A percentile compares a stretch with the other conserved stretches of the same genome.
These are phyloP conservation scores for Ceratocystis cacaofunesta DNA, from an alignment of 2,329 filamentous ascomycete genomes.

Conservation along the genomic window DNA sequence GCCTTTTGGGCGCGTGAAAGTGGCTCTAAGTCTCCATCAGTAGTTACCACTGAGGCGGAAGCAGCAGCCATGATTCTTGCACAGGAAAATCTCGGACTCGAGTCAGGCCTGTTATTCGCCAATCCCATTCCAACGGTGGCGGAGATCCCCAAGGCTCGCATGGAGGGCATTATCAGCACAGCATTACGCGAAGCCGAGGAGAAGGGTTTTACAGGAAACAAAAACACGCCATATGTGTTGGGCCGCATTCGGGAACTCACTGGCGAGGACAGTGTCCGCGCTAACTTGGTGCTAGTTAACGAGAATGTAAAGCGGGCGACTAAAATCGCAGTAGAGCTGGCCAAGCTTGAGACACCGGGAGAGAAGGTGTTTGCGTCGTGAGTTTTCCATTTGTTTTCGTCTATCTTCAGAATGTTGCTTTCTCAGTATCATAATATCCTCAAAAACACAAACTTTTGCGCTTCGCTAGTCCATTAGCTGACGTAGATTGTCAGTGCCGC, in stretches of 20 bases:
- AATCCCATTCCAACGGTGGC: slow-evolving; percentile 66
- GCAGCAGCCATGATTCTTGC: slow-evolving; percentile 81
- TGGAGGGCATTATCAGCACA: slow-evolving; percentile 52
- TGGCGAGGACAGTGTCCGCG: slow-evolving; percentile 51
- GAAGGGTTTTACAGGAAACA: slow-evolving; percentile 53
- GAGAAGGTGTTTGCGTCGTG: slow-evolving; percentile 12
- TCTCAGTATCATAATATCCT: not conserved
- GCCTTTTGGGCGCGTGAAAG: slow-evolving; percentile 88
- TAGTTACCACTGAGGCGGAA: slow-evolving; percentile 60
- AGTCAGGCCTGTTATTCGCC: slow-evolving; percentile 72
- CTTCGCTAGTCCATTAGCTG: not conserved
- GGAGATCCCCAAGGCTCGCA: slow-evolving; percentile 55
- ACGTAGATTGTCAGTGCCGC: not conserved
- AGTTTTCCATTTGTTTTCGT: not conserved
- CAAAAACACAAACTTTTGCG: not conserved
- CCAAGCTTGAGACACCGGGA: slow-evolving; percentile 19
- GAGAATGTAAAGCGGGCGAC: slow-evolving; percentile 41
- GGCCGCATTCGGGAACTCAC: slow-evolving; percentile 66
- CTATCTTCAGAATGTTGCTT: not conserved
- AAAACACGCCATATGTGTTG: slow-evolving; percentile 75
- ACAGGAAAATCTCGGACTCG: slow-evolving; percentile 55
- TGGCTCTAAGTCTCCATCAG: slow-evolving; percentile 61
- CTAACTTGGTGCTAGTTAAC: slow-evolving; percentile 52
- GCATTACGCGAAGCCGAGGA: slow-evolving; percentile 50
- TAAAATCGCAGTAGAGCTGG: slow-evolving; percentile 39